Base-by-base conservation (phyloP, 1,139 yeast species). In the Pneumocystis jirovecii region DNA sequence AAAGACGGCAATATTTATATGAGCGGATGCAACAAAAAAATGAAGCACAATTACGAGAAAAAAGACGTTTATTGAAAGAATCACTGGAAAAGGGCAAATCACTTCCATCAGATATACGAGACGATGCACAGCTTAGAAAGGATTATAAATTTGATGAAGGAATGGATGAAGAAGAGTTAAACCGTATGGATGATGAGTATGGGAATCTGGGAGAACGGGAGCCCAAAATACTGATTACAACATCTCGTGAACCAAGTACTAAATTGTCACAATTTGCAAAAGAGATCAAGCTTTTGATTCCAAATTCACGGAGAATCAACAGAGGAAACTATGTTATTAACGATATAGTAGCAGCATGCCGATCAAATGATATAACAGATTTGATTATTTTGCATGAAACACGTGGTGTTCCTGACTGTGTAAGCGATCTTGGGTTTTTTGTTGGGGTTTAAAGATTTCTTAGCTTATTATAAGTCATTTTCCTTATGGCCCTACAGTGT, bases 401-500 rank as follows among this genome's bases (percentile, higher is more conserved):
- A 76, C 82, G 99, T 76, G 99, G 99, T 82, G 93, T 89, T 0
- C 99, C 99, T 64, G 90, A 97, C 0, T 89, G 97, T 0, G 57
- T 50, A 50, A 25, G 57, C 0, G 1, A 45, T 50, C 1, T 12
- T 12, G 2, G 8, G 12, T 50, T 21, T 12, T 50, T 25, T 3
- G 17, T 10, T 10, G 10, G 1, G 15, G 21, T 12, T 2, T 50
- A 25, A 25, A 6, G 3, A 25, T 50, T 40, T 25, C 1, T 2
- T 12, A 50, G 57, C 73, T 93, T 68, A 93, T 98, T 0, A 79
- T 93, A 45, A 86, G 95, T 61, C 99, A 93, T 79, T 88, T 95
- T 75, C 99, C 98, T 4, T 96, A 93, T 75, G 99, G 99, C 0
- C 99, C 98, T 35, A 88, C 97, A 3, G 95, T 95, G 50, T 86